phyloP scores from a whole-genome alignment of 202 grass and related monocot genomes.

The Elaeis oleifera region DNA sequence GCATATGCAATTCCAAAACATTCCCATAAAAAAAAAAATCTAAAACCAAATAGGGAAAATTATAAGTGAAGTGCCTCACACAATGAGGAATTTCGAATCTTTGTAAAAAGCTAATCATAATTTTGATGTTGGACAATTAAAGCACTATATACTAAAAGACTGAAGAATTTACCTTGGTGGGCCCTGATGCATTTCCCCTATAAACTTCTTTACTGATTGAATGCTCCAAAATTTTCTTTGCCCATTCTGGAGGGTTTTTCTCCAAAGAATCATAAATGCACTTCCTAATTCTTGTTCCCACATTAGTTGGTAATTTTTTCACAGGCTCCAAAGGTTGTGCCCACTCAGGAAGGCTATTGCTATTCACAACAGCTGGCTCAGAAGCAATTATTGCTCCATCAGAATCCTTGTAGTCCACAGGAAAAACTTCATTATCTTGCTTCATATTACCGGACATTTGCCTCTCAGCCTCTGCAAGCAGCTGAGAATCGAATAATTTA shows the following conservation, averaged over 20 bases:
- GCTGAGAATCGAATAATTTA: slow-evolving; percentile 59
- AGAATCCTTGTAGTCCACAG: slow-evolving; percentile 65
- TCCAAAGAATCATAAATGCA: slow-evolving; percentile 83
- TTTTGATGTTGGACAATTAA: no score
- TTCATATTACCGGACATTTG: slow-evolving; percentile 52
- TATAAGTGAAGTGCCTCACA: no score
- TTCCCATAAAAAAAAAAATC: no score
- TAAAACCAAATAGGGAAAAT: no score
- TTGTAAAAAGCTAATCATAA: no score
- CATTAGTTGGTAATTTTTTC: slow-evolving; percentile 93
- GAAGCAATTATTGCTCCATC: slow-evolving; percentile 37
- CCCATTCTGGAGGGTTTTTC: slow-evolving; percentile 89
- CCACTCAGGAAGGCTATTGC: slow-evolving; percentile 68
- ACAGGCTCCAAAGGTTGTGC: slow-evolving; percentile 86
- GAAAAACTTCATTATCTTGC: slow-evolving; percentile 54
- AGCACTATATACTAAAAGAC: not conserved
- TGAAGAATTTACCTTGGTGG: slow-evolving; percentile 65
- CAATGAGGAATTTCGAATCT: no score
- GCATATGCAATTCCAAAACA: no score
- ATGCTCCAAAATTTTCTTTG: slow-evolving; percentile 80
- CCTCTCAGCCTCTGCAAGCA: slow-evolving; percentile 82
- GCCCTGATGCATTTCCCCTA: slow-evolving; percentile 97
- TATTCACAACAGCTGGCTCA: slow-evolving; percentile 40
- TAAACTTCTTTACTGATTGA: slow-evolving; percentile 98
- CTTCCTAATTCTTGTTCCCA: slow-evolving; percentile 97